Percentiles rank a stretch among this genome's conserved stretches.
Conservation (phyloP, 805 yeast genomes). For the Pichia manshurica region DNA sequence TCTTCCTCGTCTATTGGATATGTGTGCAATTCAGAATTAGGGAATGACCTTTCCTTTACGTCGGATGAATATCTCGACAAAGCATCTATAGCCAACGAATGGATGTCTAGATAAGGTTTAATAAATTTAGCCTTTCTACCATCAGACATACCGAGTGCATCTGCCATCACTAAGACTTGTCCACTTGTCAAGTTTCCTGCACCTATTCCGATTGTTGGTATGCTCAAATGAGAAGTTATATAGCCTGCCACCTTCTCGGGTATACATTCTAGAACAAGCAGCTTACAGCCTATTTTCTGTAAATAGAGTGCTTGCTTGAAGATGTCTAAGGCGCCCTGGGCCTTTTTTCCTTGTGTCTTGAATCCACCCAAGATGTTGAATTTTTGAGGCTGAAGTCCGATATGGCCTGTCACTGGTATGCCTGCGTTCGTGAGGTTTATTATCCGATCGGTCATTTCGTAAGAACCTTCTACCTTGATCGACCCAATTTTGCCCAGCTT, state of each 20-base stretch:
- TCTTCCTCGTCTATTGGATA: slow-evolving; percentile 66
- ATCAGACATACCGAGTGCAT: slow-evolving; percentile 70
- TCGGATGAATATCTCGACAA: slow-evolving; percentile 53
- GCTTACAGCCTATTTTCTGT: slow-evolving; percentile 71
- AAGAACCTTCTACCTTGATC: slow-evolving; percentile 82
- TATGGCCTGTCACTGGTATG: slow-evolving; percentile 85
- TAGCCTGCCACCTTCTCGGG: slow-evolving; percentile 65
- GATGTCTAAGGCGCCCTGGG: slow-evolving; percentile 50
- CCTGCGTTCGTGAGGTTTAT: slow-evolving; percentile 58
- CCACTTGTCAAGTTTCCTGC: slow-evolving; percentile 84
- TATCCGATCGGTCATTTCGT: slow-evolving; percentile 50
- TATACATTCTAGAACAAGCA: slow-evolving; percentile 76
- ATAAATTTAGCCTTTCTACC: slow-evolving; percentile 62
- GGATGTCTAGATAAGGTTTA: slow-evolving; percentile 55
- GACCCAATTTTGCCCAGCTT: slow-evolving; percentile 58
- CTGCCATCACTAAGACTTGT: slow-evolving; percentile 85
- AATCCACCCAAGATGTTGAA: slow-evolving; percentile 78
- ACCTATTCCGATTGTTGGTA: slow-evolving; percentile 95
- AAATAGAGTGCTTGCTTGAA: slow-evolving; percentile 62
- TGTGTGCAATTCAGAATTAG: slow-evolving; percentile 53
- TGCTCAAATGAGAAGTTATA: slow-evolving; percentile 51
- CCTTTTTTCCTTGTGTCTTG: slow-evolving; percentile 71
- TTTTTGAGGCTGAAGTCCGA: slow-evolving; percentile 89
- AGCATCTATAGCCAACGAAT: slow-evolving; percentile 44
- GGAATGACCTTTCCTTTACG: slow-evolving; percentile 52